These are phyloP conservation scores for Agarophyton chilense DNA, from an alignment of 23 red algal genomes.

Conservation along the genomic window DNA sequence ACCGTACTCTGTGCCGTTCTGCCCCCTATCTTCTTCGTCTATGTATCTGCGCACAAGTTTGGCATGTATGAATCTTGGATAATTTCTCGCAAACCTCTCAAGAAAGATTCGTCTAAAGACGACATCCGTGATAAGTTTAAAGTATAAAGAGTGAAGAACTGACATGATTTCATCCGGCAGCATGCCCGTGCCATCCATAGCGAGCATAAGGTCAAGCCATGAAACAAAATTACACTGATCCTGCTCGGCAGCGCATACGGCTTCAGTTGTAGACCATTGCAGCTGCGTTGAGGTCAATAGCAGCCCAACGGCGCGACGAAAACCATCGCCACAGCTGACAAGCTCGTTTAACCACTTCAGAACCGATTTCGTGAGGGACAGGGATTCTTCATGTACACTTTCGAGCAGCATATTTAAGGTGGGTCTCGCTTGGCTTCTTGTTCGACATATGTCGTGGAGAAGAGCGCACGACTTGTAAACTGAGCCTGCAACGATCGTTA, in stretches of 20 bases:
- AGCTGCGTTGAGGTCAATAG: conserved; percentile 6
- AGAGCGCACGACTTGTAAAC: neutral
- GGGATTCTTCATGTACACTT: neutral
- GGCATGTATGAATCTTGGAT: conserved; percentile 64
- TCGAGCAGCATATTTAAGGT: neutral
- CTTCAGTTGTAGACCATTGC: neutral
- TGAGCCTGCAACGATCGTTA: conserved; percentile 9
- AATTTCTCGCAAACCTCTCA: conserved; percentile 59
- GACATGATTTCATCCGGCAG: neutral
- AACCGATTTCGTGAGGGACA: neutral
- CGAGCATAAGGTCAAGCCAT: conserved; percentile 68
- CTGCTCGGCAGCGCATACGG: neutral
- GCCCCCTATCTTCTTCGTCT: neutral
- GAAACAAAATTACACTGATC: neutral
- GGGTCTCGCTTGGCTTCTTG: neutral
- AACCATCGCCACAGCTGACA: conserved; percentile 68
- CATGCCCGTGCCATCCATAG: conserved; percentile 43
- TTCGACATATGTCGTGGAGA: neutral
- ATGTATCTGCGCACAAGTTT: neutral
- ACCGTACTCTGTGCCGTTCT: neutral
- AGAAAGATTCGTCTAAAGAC: conserved; percentile 80
- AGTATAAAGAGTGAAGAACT: conserved; percentile 73
- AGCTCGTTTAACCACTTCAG: conserved; percentile 62
- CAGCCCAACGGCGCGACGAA: conserved; percentile 45
- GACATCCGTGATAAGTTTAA: conserved; percentile 77